Evolutionary conservation across 805 yeast genomes (phyloP).

Genomic region (Wickerhamiella parazyma): DNA sequence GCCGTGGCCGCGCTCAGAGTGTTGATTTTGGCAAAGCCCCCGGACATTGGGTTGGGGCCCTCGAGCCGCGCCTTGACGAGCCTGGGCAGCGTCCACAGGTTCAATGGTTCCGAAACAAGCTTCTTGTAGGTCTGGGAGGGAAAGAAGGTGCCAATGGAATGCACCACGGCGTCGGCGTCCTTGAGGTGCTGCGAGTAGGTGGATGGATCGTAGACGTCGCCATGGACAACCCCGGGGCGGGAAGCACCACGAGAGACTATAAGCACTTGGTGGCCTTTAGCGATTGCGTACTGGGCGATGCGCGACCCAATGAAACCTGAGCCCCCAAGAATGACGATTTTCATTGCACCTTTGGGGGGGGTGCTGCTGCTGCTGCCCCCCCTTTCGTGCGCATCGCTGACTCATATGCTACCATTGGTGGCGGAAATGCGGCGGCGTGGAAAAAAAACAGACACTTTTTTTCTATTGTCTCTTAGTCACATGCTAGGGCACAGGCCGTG

Average conservation of each 20-base stretch:
- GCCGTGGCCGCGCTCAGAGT: slow-evolving; percentile 52
- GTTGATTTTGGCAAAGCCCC: slow-evolving; percentile 45
- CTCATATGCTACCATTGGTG: no score
- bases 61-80: slow-evolving; percentile 21
- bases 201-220: slow-evolving; percentile 52
- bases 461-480: not conserved
- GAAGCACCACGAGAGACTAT: slow-evolving; percentile 29
- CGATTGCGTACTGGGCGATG: slow-evolving; percentile 56
- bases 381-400: no score
- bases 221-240: slow-evolving; percentile 27
- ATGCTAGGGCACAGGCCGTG: slow-evolving; percentile 11
- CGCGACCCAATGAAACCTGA: slow-evolving; percentile 58
- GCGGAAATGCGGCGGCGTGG: no score
- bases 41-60: slow-evolving; percentile 44
- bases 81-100: slow-evolving; percentile 9
- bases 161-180: slow-evolving; percentile 57
- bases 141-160: slow-evolving; percentile 63
- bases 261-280: slow-evolving; percentile 49
- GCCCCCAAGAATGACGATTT: slow-evolving; percentile 68
- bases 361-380: no score
- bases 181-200: slow-evolving; percentile 37
- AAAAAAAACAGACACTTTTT: not conserved
- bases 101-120: slow-evolving; percentile 19
- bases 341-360: slow-evolving; percentile 19
- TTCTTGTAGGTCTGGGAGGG: slow-evolving; percentile 58